Evolutionary conservation across 2,329 filamentous ascomycete species (phyloP), one percentile per base, ranked within the genome.

Genomic region (Fusarium pilosicola): DNA sequence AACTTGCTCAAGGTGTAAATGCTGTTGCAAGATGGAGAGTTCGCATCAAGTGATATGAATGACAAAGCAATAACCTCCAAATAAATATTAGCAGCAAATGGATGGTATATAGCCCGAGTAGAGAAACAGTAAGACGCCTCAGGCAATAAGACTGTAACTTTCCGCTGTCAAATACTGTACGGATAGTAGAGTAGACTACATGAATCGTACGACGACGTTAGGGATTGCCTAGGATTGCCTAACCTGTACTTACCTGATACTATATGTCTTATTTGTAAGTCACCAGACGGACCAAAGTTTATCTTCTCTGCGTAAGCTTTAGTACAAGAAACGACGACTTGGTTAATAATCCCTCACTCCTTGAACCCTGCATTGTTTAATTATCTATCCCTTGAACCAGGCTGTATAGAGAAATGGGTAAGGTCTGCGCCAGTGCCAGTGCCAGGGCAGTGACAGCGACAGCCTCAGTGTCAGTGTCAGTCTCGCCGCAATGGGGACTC

Each of bases 41-140:
- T 36, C n/a, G 17, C 17, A 12, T 36, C 13, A 18, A 20, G 12
- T 36, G 7, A 24, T 8, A 4, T 34, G 32, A 34, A 34, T 34
- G 32, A 34, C 14, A 34, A 34, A 34, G 32, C 7, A 34, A 52
- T 26, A 36, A 88, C 72, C 97, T 96, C 82, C 89, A 91, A 30
- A 88, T 89, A 69, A 98, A 98, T 84, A 93, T 98, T 76, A 97
- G 95, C 85, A 98, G 95, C 83, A 97, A 97, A 97, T 75, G 86
- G 92, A 60, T 84, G 85, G 78, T 84, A 84, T 66, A 85, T 14
- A 82, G 85, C 86, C 0, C 79, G 15, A 36, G 34, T 36, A 18
- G 2, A 36, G 41, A 65, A 30, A 52, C 46, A 1, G 9, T 9
- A 52, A 34, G 18, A 17, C 13, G 20, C 18, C 32, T 56, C 32